Evolutionary conservation across 1,284 basidiomycete genomes (phyloP), one percentile per base, ranked within the genome.

Genomic region (Marasmius fiardii): DNA sequence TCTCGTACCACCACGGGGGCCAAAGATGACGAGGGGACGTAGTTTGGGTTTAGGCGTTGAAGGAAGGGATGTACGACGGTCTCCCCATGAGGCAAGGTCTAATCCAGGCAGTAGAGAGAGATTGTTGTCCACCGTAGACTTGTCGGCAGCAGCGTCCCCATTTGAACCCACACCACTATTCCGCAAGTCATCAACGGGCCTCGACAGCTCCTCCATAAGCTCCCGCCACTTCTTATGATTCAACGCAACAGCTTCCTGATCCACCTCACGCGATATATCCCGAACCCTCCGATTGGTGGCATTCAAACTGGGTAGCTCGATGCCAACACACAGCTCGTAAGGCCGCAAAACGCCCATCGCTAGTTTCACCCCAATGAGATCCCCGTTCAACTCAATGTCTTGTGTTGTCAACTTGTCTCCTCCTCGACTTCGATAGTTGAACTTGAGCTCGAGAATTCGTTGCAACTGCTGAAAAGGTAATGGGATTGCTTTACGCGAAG

Each of bases 281-380:
- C 21, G 28, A 3, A 35, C 43, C 26, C 4, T 20, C 4, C 14
- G 35, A 24, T 26, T 35, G 18, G 34, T 16, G 33, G 12, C 31
- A 14, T 12, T 26, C 24, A 37, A 18, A 35, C 31, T 44, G 23
- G 51, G 21, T 7, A 26, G 8, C 12, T 39, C 48, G 23, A 54
- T 54, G 26, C 74, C 74, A 43, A 74, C 72, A 53, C 66, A 65
- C 20, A 56, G 60, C 58, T 77, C 75, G 58, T 76, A 76, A 8
- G 55, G 53, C 51, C 54, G 51, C 11, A 74, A 49, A 8, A 65
- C 65, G 21, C 70, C 68, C 51, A 63, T 48, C 3, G 68, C 71
- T 51, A 52, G 60, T 54, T 60, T 64, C 34, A 73, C 70, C 11
- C 73, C 74, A 49, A 66, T 63, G 43, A 73, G 63, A 20, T 72